Evolutionary conservation across 345 rosid genomes (phyloP).

Genomic region (Punica granatum): DNA sequence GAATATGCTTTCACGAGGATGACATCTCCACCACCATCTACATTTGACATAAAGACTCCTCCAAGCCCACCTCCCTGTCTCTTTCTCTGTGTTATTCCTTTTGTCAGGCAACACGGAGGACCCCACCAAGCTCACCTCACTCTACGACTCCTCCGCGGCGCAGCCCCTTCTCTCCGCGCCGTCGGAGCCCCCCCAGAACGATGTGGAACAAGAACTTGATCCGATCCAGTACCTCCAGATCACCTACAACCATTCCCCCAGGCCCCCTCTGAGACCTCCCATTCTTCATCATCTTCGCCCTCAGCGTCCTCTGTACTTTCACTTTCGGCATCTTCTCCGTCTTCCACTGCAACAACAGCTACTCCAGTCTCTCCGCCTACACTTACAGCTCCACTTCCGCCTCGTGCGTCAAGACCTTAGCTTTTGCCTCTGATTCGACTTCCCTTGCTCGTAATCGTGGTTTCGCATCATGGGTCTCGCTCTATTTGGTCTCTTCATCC

Average conservation of each 20-base stretch:
- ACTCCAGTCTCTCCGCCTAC: conserved; percentile 44
- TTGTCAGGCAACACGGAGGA: conserved; percentile 58
- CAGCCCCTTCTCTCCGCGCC: conserved; percentile 71
- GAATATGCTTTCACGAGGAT: too few species aligned
- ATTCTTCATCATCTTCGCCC: conserved; percentile 57
- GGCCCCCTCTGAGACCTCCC: conserved; percentile 74
- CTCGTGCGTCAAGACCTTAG: conserved; percentile 43
- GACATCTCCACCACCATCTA: too few species aligned
- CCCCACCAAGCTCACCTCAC: conserved; percentile 17
- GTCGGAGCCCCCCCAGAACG: conserved; percentile 15
- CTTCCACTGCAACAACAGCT: conserved; percentile 47
- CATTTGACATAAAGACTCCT: too few species aligned
- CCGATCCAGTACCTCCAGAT: conserved; percentile 80
- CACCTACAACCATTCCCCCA: conserved; percentile 64
- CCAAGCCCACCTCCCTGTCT: too few species aligned
- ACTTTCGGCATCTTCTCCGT: conserved; percentile 70
- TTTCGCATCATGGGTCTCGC: conserved; percentile 17
- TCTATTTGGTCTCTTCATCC: conserved; percentile 22
- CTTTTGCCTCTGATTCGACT: not conserved
- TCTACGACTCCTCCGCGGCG: conserved; percentile 40
- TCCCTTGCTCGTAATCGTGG: not conserved
- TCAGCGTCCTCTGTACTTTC: conserved; percentile 56
- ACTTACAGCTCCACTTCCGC: conserved; percentile 39
- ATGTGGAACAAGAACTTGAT: conserved; percentile 26
- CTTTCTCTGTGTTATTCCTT: too few species aligned